Evolutionary conservation across 2,329 filamentous ascomycete genomes (phyloP).

Genomic region (Sarocladiaceae sp.): DNA sequence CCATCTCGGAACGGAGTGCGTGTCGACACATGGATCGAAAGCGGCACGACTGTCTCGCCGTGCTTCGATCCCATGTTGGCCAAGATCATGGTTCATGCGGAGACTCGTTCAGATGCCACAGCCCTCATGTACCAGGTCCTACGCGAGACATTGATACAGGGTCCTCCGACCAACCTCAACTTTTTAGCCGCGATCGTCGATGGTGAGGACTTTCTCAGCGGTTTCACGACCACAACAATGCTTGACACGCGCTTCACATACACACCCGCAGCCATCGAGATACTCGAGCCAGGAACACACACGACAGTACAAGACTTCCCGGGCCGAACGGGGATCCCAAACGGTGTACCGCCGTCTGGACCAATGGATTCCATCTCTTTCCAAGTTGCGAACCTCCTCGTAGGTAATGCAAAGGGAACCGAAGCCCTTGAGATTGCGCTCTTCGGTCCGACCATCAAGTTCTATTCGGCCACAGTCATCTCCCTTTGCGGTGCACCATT

Average conservation of each 20-base stretch:
- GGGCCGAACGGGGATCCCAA: constrained; percentile 47
- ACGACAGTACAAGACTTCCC: constrained; percentile 54
- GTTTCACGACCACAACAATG: constrained; percentile 51
- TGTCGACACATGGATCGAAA: constrained; percentile 57
- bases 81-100: constrained; percentile 51
- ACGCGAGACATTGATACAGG: constrained; percentile 33
- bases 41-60: constrained; percentile 49
- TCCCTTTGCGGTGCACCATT: constrained; percentile 51
- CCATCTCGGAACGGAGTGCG: constrained; percentile 39
- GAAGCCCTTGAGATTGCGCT: constrained; percentile 56
- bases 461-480: constrained; percentile 46
- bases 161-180: constrained; percentile 49
- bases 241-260: constrained; percentile 42
- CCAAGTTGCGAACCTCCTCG: constrained; percentile 52
- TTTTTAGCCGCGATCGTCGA: constrained; percentile 46
- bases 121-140: constrained; percentile 36
- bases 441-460: constrained; percentile 51
- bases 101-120: constrained; percentile 29
- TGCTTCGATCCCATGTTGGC: constrained; percentile 51
- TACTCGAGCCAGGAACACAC: constrained; percentile 49
- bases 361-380: constrained; percentile 57
- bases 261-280: constrained; percentile 44
- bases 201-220: constrained; percentile 36
- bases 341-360: constrained; percentile 52
- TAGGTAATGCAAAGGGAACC: constrained; percentile 44